A percentile compares a stretch with the other conserved stretches of the same genome.
Evolutionary conservation across 495 filamentous ascomycete genomes (phyloP).

Genomic region (Poronia punctata): DNA sequence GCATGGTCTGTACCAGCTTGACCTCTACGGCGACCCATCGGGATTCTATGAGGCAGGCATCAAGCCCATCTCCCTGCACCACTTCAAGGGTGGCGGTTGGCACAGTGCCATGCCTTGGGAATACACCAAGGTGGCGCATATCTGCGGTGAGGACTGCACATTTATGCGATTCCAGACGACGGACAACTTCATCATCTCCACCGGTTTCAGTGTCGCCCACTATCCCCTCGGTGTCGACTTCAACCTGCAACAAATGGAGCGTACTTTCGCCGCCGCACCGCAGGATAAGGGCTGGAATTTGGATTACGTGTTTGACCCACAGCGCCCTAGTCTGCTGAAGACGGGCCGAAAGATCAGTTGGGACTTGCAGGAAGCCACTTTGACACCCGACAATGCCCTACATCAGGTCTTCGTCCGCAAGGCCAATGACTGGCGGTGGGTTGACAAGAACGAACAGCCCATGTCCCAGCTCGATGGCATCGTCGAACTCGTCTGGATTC

Average conservation of each 20-base stretch:
- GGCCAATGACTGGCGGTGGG: slow-evolving; percentile 43
- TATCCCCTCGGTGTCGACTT: slow-evolving; percentile 53
- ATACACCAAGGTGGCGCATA: slow-evolving; percentile 57
- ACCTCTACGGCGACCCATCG: slow-evolving; percentile 57
- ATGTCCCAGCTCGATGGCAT: slow-evolving; percentile 44
- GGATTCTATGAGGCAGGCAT: slow-evolving; percentile 63
- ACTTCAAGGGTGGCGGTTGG: slow-evolving; percentile 53
- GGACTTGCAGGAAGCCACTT: slow-evolving; percentile 42
- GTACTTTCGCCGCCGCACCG: slow-evolving; percentile 53
- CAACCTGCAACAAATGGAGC: slow-evolving; percentile 57
- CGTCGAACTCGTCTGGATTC: slow-evolving; percentile 47
- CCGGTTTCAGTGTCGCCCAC: slow-evolving; percentile 58
- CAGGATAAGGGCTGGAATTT: slow-evolving; percentile 48
- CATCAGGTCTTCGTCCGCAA: slow-evolving; percentile 42
- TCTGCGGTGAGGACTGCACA: slow-evolving; percentile 58
- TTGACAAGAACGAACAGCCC: slow-evolving; percentile 29
- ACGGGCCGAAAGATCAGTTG: slow-evolving; percentile 47
- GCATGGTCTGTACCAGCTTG: slow-evolving; percentile 60
- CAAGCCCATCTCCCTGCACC: slow-evolving; percentile 58
- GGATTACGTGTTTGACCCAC: slow-evolving; percentile 45
- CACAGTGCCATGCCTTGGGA: slow-evolving; percentile 49
- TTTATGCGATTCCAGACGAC: slow-evolving; percentile 60
- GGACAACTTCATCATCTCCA: slow-evolving; percentile 56
- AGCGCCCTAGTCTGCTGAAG: slow-evolving; percentile 36
- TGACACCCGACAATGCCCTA: slow-evolving; percentile 37